Base-by-base conservation (phyloP, 2,329 filamentous ascomycete species). In the Penicillium expansum region DNA sequence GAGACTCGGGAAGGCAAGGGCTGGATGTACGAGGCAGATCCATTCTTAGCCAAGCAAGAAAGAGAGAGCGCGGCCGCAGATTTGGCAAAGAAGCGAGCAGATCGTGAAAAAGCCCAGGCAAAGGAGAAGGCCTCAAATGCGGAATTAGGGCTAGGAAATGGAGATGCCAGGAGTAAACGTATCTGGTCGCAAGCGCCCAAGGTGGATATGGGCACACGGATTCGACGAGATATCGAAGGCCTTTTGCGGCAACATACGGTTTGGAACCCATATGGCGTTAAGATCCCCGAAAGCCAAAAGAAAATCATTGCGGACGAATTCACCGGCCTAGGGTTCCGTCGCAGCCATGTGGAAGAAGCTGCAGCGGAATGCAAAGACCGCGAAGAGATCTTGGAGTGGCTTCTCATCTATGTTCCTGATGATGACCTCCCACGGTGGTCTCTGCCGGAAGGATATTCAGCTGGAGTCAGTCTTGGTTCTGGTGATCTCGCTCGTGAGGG, bases 1-100 rank as follows among this genome's bases (percentile, higher is more conserved):
- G 93, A 97, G 67, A 79, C 91, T 48, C 89, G 87, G 69, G 87
- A 90, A 41, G 92, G 83, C 7, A 85, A 85, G 61, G 88, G 79
- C 0, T 97, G 92, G 89, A 87, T 96, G 84, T 99, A 97, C 73
- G 92, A 96, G 66, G 91, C 92, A 11, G 94, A 99, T 68, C 94
- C 94, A 0, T 99, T 99, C 77, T 83, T 87, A 58, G 87, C 91
- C 0, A 82, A 89, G 61, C 83, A 87, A 63, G 90, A 95, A 73
- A 82, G 90, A 51, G 89, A 96, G 65, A 89, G 92, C 67, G 87
- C 89, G 9, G 90, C 89, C 61, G 86, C 83, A 2, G 80, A 85
- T 3, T 84, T 87, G 44, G 89, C 92, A 68, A 96, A 94, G 81
- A 91, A 91, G 76, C 83, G 86, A 56, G 86, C 84, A 61, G 90